Base-by-base conservation (phyloP, 441 rosid species). In the Aleurites moluccanus region DNA sequence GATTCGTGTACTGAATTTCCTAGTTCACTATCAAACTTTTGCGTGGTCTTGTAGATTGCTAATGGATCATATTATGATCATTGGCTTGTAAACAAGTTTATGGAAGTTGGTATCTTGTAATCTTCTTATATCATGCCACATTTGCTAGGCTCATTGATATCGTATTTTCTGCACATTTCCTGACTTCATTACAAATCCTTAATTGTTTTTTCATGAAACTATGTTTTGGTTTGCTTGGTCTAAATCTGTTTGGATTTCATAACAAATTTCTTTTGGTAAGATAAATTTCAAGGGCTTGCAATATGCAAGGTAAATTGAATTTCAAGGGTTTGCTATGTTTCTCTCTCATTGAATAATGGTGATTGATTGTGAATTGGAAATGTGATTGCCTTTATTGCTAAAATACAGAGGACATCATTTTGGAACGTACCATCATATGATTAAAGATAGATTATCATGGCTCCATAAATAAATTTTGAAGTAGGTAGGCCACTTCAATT, bases 291-390 rank as follows among this genome's bases (percentile, higher is more conserved):
- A 27, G 30, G 45, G 20, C 60, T 70, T 25, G 35, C 18, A 55
- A 40, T 67, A 45, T 67, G 11, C 11, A 9, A 45, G 3, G 38
- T 35, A 35, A 2, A 45, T 47, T 59, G 16, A 38, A 52, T 56
- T 74, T 59, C 11, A n/a, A 28, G 35, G 49, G 27, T 69, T 70
- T 38, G 49, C 25, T 40, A 18, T 61, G 49, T 75, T 45, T 47
- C 3, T 27, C 15, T 59, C 28, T 35, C 40, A 33, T 64, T 14
- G 11, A 57, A 64, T 28, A 14, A 15, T 10, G 14, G 9, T 61
- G 18, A 11, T 8, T 44, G 38, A 11, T 21, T 35, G 21, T 61
- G 15, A 64, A 6, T 61, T 55, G 59, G 7, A 20, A 30, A 44
- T 11, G 13, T 40, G 35, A 27, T 20, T 49, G 21, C 40, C 21